These are phyloP conservation scores for Elongisporangium prolatum DNA, from an alignment of 352 stramenopile genomes.

Conservation along the genomic window DNA sequence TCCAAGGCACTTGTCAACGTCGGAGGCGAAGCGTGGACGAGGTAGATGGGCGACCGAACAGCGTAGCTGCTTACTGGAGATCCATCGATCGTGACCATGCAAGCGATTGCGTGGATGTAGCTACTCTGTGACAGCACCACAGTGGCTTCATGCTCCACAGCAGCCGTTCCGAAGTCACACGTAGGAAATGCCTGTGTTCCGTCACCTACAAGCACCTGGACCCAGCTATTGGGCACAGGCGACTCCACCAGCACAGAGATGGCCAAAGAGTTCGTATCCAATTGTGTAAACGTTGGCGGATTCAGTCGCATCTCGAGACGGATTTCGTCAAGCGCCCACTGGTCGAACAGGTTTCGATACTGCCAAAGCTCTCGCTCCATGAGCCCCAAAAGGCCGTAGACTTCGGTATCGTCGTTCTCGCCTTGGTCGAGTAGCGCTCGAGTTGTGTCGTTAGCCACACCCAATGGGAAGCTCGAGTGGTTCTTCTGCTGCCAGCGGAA, in stretches of 20 bases:
- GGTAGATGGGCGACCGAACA: constrained; percentile 29
- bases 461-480: constrained; percentile 64
- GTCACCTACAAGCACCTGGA: constrained; percentile 37
- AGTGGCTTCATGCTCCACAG: constrained; percentile 6
- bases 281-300: constrained; percentile 24
- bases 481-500: constrained; percentile 67
- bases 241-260: constrained; percentile 31
- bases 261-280: constrained; percentile 11
- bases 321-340: constrained; percentile 67
- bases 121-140: constrained; percentile 25
- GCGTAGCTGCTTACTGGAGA: constrained; percentile 45
- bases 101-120: constrained; percentile 56
- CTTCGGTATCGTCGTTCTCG: constrained; percentile 40
- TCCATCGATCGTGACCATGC: constrained; percentile 19
- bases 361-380: constrained; percentile 45
- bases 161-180: constrained; percentile 13
- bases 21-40: constrained; percentile 37
- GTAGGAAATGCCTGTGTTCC: constrained; percentile 53
- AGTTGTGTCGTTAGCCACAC: constrained; percentile 22
- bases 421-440: constrained; percentile 16
- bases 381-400: constrained; percentile 24
- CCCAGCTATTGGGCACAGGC: constrained; percentile 37
- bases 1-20: constrained; percentile 27
- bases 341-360: constrained; percentile 71
- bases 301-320: constrained; percentile 48